Base-by-base conservation (phyloP, 2,329 filamentous ascomycete genomes). In the Neurospora sp. region DNA sequence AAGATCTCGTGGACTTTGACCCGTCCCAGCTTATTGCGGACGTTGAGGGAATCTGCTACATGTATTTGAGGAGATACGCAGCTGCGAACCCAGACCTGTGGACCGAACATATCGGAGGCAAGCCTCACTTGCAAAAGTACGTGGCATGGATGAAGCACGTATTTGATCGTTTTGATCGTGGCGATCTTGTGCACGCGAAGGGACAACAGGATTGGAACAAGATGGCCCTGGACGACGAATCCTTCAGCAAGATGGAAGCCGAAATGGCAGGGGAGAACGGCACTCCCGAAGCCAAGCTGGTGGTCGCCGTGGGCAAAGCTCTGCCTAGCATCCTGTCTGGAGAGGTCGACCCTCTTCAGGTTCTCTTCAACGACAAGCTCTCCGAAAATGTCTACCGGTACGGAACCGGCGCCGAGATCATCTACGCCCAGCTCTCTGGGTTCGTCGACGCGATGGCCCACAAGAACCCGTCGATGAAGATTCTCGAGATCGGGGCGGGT, bases 401-500 rank as follows among this genome's bases (percentile, higher is more conserved):
- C 19, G 67, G 33, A 36, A 17, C 68, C 6, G 70, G 69, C 23
- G 36, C 57, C 37, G 39, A 41, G 11, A 46, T 19, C 15, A 46
- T 39, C 38, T 46, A 43, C 36, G 6, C 12, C 15, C 46, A 38
- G 12, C n/a, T 70, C 28, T 70, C 73, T 17, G 33, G 66, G 3
- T 67, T 70, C 23, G 67, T 75, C 3, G 38, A 52, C 2, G 73
- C 74, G 67, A 23, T 74, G 4, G 66, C 19, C 17, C 68, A 73
- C 17, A 74, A 74, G 17, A 57, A 74, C 37, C 75, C 74, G 0
- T 69, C 67, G 4, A 28, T 71, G 23, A 68, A 69, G 8, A 69
- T 84, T 12, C 72, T 85, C 4, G 78, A 79, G 69, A 75, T 83
- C 3, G 82, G 82, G 36, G 81, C 79, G 8, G 81, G 82, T 2